Evolutionary conservation across 148 eudicot genomes (phyloP).

Genomic region (Arctostaphylos glauca): DNA sequence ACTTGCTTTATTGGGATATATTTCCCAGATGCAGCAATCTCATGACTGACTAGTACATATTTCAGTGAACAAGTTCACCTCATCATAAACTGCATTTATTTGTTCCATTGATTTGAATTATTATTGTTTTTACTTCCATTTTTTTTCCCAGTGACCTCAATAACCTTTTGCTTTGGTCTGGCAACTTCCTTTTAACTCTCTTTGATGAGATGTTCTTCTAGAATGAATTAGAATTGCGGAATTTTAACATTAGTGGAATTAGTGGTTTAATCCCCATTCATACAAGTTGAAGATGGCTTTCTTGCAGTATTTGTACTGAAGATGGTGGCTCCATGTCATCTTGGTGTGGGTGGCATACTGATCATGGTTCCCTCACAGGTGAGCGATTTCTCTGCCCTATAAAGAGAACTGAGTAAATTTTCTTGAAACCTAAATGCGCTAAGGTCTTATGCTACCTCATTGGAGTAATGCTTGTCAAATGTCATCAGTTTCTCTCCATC

Average conservation of each 20-base stretch:
- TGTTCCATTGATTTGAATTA: not conserved
- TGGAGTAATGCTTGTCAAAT: not conserved
- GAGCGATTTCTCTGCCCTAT: constrained; percentile 8
- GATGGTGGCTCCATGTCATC: constrained; percentile 65
- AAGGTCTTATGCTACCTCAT: constrained; percentile 1
- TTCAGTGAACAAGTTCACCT: not conserved
- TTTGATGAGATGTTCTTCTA: not conserved
- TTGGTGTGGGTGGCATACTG: constrained; percentile 99
- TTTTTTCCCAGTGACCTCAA: not conserved
- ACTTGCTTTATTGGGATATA: not conserved
- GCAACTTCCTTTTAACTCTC: not conserved
- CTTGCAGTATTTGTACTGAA: constrained; percentile 43
- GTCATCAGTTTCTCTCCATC: not conserved
- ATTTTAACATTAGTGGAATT: not conserved
- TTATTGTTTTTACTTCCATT: constrained; percentile 2
- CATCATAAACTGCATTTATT: not conserved
- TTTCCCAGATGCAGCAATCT: not conserved
- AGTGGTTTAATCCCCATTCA: not conserved
- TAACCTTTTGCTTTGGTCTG: not conserved
- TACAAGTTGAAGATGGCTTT: constrained; percentile 1
- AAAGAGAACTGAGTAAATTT: not conserved
- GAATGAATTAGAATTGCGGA: not conserved
- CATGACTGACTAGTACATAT: not conserved
- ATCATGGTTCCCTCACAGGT: constrained; percentile 98
- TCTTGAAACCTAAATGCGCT: not conserved